phyloP scores from a whole-genome alignment of 192 early-diverging fungal genomes.

The Linderina pennispora region DNA sequence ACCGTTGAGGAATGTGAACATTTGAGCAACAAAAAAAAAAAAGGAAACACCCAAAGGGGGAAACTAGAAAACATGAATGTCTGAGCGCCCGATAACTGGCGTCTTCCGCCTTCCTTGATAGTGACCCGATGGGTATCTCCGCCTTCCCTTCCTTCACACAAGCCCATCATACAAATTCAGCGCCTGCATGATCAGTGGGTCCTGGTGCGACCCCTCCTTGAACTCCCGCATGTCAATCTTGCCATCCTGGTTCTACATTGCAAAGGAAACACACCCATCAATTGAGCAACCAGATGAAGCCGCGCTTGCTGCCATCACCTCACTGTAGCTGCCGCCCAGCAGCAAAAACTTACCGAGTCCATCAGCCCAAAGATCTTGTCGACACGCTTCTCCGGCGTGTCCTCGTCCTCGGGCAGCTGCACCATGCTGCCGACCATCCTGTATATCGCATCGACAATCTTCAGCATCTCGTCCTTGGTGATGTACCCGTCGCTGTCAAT shows the following conservation, averaged over 20 bases:
- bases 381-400: slow-evolving; percentile 85
- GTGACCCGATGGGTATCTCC: no score
- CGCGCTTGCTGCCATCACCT: no score
- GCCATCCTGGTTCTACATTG: slow-evolving; percentile 82
- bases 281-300: no score
- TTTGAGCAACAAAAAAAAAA: no score
- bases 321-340: no score
- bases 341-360: slow-evolving; percentile 55
- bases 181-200: slow-evolving; percentile 82
- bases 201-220: slow-evolving; percentile 78
- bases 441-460: slow-evolving; percentile 92
- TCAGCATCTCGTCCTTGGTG: slow-evolving; percentile 82
- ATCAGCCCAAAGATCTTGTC: slow-evolving; percentile 86
- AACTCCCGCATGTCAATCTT: slow-evolving; percentile 80
- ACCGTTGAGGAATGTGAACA: no score
- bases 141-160: no score
- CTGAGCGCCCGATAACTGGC: no score
- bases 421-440: slow-evolving; percentile 91
- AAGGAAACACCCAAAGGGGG: no score
- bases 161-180: slow-evolving; percentile 83
- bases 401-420: slow-evolving; percentile 84
- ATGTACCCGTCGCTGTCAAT: slow-evolving; percentile 85
- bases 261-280: no score
- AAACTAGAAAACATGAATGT: no score
- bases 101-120: no score